Evolutionary conservation across 177 flowering plant genomes (phyloP).

Genomic region (Vitis hybrid): DNA sequence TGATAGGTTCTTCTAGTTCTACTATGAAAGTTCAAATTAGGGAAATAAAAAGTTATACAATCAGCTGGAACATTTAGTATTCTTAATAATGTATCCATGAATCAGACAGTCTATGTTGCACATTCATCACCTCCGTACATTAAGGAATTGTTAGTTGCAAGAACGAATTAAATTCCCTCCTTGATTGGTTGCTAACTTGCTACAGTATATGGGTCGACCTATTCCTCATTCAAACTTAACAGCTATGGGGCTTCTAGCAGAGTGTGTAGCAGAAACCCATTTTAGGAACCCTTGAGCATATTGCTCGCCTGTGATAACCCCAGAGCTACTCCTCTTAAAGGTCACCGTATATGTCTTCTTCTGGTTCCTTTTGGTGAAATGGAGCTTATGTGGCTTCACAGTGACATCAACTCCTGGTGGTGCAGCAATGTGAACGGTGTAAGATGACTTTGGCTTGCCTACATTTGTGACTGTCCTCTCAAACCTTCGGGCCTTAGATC

Average conservation of each 20-base stretch:
- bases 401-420: constrained; percentile 30
- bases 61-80: no score
- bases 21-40: no score
- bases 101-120: no score
- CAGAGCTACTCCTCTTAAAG: constrained; percentile 9
- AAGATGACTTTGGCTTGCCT: constrained; percentile 30
- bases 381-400: constrained; percentile 25
- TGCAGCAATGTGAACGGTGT: constrained; percentile 10
- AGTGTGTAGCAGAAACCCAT: constrained; percentile 9
- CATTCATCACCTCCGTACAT: no score
- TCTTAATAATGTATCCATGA: no score
- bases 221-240: no score
- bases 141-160: no score
- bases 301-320: not conserved
- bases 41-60: no score
- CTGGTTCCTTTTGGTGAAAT: constrained; percentile 28
- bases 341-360: constrained; percentile 26
- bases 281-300: constrained; percentile 29
- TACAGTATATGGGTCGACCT: no score
- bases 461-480: constrained; percentile 52
- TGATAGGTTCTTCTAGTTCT: no score
- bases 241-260: constrained; percentile 8
- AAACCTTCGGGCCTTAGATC: constrained; percentile 14
- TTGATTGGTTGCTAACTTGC: no score
- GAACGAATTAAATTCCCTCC: no score